Evolutionary conservation across 169 alveolate species (phyloP).

Genomic region (Cryptosporidium sp.): DNA sequence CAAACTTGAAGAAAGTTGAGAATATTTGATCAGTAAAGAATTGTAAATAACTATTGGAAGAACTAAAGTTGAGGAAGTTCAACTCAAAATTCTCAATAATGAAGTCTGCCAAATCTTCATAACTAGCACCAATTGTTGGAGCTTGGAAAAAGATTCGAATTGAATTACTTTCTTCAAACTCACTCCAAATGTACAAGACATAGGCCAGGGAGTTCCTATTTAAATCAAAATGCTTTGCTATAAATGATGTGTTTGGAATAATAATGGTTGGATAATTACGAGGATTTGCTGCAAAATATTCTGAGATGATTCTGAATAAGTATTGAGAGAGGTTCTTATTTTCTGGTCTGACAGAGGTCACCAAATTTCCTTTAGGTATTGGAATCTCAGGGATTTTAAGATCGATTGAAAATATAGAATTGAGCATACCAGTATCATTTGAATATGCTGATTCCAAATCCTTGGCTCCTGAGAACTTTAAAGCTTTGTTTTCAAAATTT

Average conservation of each 20-base stretch:
- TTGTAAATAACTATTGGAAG: background rate
- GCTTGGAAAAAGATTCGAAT: constrained; percentile 54
- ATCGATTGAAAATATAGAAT: background rate
- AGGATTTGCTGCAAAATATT: constrained; percentile 65
- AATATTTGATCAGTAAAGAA: constrained; percentile 8
- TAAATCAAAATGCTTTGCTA: constrained; percentile 19
- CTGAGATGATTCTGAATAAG: constrained; percentile 55
- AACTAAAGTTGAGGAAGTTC: background rate
- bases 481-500: constrained; percentile 4
- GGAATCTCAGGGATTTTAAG: constrained; percentile 19
- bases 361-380: constrained; percentile 4
- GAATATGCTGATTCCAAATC: constrained; percentile 20
- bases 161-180: background rate
- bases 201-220: background rate
- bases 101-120: constrained; percentile 37
- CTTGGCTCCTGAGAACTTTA: constrained; percentile 31
- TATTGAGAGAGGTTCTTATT: constrained; percentile 31
- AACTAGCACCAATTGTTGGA: constrained; percentile 65
- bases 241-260: constrained; percentile 35
- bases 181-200: constrained; percentile 43
- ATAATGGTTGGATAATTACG: constrained; percentile 49
- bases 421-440: constrained; percentile 24
- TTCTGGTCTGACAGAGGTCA: background rate
- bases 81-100: constrained; percentile 28
- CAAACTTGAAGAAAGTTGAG: constrained; percentile 38